phyloP scores from a whole-genome alignment of 179 eudicot genomes.

The Heliamphora pulchella region DNA sequence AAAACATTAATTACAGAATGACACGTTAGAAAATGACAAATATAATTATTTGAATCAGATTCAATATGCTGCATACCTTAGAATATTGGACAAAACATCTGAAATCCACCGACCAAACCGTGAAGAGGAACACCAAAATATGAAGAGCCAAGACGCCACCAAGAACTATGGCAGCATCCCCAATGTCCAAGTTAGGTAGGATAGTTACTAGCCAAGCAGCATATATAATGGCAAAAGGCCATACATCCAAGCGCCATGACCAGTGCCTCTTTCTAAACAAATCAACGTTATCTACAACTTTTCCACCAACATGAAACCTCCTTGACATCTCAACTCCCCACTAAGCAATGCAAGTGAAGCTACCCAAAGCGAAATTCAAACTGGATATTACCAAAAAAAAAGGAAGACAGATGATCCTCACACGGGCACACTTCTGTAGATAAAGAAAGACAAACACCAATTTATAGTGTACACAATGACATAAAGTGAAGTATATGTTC shows the following conservation, averaged over 20 bases:
- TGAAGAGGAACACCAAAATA: slow-evolving; percentile 63
- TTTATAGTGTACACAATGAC: background rate
- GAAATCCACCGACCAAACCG: slow-evolving; percentile 93
- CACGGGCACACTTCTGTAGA: background rate
- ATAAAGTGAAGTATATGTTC: background rate
- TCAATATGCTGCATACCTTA: slow-evolving; percentile 42
- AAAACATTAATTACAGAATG: background rate
- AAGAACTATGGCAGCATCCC: slow-evolving; percentile 59
- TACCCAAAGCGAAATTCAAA: background rate
- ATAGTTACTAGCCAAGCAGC: slow-evolving; percentile 49
- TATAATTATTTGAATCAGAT: background rate
- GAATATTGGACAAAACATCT: slow-evolving; percentile 63
- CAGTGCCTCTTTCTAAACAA: slow-evolving; percentile 54
- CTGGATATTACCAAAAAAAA: background rate
- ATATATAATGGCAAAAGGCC: slow-evolving; percentile 69
- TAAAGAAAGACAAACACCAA: background rate
- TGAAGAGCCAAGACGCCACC: slow-evolving; percentile 56
- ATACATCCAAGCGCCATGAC: slow-evolving; percentile 68
- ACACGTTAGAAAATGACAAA: background rate
- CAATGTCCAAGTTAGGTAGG: slow-evolving; percentile 58
- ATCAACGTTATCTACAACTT: slow-evolving; percentile 84
- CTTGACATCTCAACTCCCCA: slow-evolving; percentile 37
- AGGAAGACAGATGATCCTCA: background rate
- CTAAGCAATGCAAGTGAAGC: background rate
- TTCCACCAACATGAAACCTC: slow-evolving; percentile 71